A percentile compares a stretch with the other conserved stretches of the same genome.
These are phyloP conservation scores for Aspergillus heteromorphus DNA, from an alignment of 495 filamentous ascomycete genomes.

Conservation along the genomic window DNA sequence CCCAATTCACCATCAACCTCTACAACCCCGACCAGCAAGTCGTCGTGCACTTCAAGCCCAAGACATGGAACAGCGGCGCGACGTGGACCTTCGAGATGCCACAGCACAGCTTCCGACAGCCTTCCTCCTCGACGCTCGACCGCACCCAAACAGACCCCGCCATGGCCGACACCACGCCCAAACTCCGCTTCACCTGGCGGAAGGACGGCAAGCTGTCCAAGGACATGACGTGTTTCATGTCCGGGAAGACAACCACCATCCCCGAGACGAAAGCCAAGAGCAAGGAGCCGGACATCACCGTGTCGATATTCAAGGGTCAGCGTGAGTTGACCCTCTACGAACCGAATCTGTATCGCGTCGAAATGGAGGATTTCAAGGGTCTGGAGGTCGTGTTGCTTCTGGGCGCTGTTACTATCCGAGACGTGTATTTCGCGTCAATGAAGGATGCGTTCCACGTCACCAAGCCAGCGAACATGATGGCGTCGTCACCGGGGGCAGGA, in stretches of 20 bases:
- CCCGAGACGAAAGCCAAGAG: slow-evolving; percentile 63
- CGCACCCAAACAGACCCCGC: slow-evolving; percentile 64
- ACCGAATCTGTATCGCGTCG: slow-evolving; percentile 82
- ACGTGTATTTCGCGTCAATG: slow-evolving; percentile 69
- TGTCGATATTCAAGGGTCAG: slow-evolving; percentile 68
- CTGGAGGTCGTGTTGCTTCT: slow-evolving; percentile 85
- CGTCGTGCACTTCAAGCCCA: slow-evolving; percentile 60
- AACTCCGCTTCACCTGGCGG: slow-evolving; percentile 84
- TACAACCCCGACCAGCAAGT: slow-evolving; percentile 93
- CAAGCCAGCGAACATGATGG: slow-evolving; percentile 25
- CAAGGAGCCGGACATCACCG: slow-evolving; percentile 89
- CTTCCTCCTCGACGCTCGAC: slow-evolving; percentile 71
- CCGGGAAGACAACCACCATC: slow-evolving; percentile 61
- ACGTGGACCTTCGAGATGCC: slow-evolving; percentile 93
- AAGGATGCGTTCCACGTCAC: slow-evolving; percentile 74
- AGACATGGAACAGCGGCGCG: slow-evolving; percentile 70
- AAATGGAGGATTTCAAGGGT: slow-evolving; percentile 92
- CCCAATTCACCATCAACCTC: slow-evolving; percentile 74
- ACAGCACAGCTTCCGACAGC: slow-evolving; percentile 73
- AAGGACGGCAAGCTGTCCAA: slow-evolving; percentile 81
- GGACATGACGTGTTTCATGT: slow-evolving; percentile 76
- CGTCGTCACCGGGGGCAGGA: slow-evolving; percentile 6
- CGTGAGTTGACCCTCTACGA: slow-evolving; percentile 83
- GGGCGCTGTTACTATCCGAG: slow-evolving; percentile 75
- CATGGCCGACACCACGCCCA: slow-evolving; percentile 65